Conservation (phyloP, 441 rosid species). For the Corymbia calophylla region DNA sequence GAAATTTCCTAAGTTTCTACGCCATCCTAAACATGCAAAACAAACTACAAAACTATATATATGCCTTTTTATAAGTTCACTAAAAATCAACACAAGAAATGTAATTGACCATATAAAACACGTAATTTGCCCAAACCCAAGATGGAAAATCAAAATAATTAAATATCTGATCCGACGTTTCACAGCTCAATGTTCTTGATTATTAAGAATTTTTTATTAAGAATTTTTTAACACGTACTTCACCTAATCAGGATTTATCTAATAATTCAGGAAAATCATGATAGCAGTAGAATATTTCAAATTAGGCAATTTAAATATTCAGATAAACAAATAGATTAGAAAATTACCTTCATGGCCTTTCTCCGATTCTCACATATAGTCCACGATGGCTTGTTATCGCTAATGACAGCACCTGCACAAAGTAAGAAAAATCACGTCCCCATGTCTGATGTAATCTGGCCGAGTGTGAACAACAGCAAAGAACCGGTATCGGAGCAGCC, state of each 20-base stretch:
- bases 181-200: not conserved
- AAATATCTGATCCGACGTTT: not conserved
- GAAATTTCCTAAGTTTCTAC: not conserved
- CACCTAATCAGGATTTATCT: not conserved
- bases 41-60: not conserved
- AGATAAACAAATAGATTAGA: not conserved
- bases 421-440: not conserved
- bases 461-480: not conserved
- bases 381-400: not conserved
- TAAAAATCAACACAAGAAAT: not conserved
- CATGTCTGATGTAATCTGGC: not conserved
- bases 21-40: not conserved
- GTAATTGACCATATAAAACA: not conserved
- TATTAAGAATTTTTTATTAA: too few species aligned
- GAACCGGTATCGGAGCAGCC: not conserved
- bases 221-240: not conserved
- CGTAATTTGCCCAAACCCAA: not conserved
- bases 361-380: not conserved
- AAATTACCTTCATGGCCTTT: not conserved
- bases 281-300: accelerated
- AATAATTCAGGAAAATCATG: not conserved
- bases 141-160: not conserved
- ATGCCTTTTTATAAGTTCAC: not conserved
- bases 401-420: not conserved
- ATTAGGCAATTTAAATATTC: not conserved